Conservation (phyloP, 176 grass and related monocot genomes). For the Zoysia japonica region DNA sequence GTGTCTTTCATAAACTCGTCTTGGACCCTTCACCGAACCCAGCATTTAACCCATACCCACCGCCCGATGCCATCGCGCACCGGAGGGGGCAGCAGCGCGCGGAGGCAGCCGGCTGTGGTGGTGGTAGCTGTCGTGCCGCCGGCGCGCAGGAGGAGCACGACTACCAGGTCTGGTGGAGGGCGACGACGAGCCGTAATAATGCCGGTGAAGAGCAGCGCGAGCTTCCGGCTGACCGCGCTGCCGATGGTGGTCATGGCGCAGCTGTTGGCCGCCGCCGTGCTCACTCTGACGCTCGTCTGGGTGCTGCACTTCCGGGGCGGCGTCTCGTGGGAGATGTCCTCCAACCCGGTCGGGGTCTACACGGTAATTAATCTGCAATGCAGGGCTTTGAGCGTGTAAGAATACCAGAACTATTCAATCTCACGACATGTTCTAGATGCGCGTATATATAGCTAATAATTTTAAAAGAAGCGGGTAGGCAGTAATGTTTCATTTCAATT, state of each 20-base stretch:
- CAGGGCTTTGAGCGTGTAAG: too few species aligned
- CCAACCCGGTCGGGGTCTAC: neutral
- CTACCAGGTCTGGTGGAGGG: neutral
- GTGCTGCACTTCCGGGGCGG: conserved; percentile 42
- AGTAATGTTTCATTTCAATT: neutral
- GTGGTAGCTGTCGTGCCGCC: neutral
- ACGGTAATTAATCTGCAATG: neutral
- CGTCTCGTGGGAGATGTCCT: conserved; percentile 11
- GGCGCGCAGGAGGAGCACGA: too few species aligned
- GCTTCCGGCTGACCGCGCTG: conserved; percentile 39
- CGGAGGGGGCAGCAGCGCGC: neutral
- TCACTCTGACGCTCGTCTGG: conserved; percentile 53
- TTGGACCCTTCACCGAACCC: conserved; percentile 12
- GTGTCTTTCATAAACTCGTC: neutral
- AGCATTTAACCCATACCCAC: neutral
- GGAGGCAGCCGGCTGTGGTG: conserved; percentile 4
- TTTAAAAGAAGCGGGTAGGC: too few species aligned
- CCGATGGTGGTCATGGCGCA: conserved; percentile 38
- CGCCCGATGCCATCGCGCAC: conserved; percentile 15
- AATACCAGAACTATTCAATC: too few species aligned
- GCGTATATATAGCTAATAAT: too few species aligned
- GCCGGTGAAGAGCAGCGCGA: conserved; percentile 49
- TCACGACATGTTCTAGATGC: too few species aligned
- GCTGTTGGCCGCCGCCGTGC: conserved; percentile 45
- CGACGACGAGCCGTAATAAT: neutral